A percentile compares a stretch with the other conserved stretches of the same genome.
Conservation (phyloP, 176 grass and related monocot species). For the Eragrostis nindensis region DNA sequence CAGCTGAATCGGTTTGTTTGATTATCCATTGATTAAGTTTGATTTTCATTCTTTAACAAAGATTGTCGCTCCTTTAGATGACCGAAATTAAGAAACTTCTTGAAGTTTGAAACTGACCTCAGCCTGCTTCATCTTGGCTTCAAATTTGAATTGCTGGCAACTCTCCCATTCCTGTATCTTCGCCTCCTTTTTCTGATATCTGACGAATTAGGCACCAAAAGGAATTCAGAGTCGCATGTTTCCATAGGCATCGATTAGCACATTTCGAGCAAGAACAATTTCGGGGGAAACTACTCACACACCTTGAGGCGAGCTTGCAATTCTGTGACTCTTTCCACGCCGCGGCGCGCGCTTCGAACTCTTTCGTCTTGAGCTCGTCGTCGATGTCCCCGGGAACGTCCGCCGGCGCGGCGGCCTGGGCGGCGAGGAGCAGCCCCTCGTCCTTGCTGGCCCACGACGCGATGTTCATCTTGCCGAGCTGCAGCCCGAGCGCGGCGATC, state of each 20-base stretch:
- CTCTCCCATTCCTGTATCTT: conserved; percentile 87
- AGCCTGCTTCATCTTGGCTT: conserved; percentile 63
- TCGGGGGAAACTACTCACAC: background rate
- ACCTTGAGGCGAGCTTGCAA: conserved; percentile 67
- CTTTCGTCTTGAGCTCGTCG: conserved; percentile 19
- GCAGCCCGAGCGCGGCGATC: conserved; percentile 85
- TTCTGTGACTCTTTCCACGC: conserved; percentile 80
- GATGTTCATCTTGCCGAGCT: conserved; percentile 93
- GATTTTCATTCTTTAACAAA: background rate
- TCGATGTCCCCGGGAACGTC: conserved; percentile 21
- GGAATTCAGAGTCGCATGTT: background rate
- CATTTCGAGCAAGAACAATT: background rate
- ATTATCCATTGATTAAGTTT: background rate
- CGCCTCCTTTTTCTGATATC: conserved; percentile 68
- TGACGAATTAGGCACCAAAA: conserved; percentile 16
- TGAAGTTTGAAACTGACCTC: conserved; percentile 59
- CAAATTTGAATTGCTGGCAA: conserved; percentile 72
- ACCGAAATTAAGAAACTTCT: background rate
- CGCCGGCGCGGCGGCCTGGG: conserved; percentile 30
- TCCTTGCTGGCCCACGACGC: conserved; percentile 96
- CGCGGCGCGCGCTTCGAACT: conserved; percentile 72
- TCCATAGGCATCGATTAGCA: too few relatives aligned
- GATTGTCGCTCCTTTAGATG: background rate
- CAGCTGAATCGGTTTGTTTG: background rate
- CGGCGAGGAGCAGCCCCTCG: conserved; percentile 18